These are phyloP conservation scores for Piloderma croceum DNA, from an alignment of 768 basidiomycete species.

Conservation along the genomic window DNA sequence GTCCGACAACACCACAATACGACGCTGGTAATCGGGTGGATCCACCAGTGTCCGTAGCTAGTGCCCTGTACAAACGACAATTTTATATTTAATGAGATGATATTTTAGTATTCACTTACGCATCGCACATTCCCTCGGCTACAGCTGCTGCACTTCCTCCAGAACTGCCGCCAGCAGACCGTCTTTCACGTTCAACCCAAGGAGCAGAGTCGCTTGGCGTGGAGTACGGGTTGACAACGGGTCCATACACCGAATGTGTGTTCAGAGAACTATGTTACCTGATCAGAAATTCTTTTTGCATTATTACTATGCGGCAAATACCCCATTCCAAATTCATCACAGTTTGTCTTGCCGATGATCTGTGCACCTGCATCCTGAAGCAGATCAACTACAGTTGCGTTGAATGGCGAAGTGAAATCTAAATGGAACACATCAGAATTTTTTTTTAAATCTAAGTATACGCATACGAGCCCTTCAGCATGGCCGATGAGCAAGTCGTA, in stretches of 20 bases:
- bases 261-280: constrained; percentile 61
- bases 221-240: constrained; percentile 69
- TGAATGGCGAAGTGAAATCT: constrained; percentile 55
- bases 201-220: constrained; percentile 11
- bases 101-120: constrained; percentile 46
- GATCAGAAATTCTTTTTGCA: neutral
- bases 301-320: constrained; percentile 29
- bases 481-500: constrained; percentile 74
- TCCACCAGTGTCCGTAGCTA: constrained; percentile 94
- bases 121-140: constrained; percentile 74
- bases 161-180: constrained; percentile 88
- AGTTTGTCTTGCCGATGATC: constrained; percentile 86
- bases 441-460: neutral
- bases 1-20: constrained; percentile 86
- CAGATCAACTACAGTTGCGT: constrained; percentile 75
- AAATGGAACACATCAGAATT: neutral
- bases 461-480: constrained; percentile 52
- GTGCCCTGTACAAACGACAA: constrained; percentile 50
- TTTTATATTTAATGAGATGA: constrained; percentile 2
- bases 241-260: constrained; percentile 64
- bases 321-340: constrained; percentile 99
- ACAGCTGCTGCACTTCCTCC: constrained; percentile 96
- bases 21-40: constrained; percentile 90
- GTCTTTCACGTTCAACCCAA: constrained; percentile 29
- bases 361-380: constrained; percentile 57